phyloP scores from a whole-genome alignment of 1,139 yeast species.

The Hansenula sp. region DNA sequence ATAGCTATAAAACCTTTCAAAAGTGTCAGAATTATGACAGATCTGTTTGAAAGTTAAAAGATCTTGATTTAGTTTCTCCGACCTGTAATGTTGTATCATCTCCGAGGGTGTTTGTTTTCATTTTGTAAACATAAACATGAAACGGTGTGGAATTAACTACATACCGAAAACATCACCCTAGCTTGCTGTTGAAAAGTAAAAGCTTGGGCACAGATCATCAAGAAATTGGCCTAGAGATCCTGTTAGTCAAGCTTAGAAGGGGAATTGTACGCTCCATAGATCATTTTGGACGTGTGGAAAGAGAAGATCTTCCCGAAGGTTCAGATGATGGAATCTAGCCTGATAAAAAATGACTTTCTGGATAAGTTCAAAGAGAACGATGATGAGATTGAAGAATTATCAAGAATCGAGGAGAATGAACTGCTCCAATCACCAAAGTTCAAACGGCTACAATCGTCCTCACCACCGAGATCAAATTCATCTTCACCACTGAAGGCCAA shows the following conservation, averaged over 20 bases:
- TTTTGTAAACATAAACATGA: conserved; percentile 2
- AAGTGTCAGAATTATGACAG: too few relatives aligned
- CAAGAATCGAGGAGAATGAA: conserved; percentile 20
- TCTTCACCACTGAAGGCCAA: conserved; percentile 17
- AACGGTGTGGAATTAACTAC: background rate
- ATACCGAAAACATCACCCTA: background rate
- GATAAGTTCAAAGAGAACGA: conserved; percentile 21
- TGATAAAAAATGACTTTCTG: conserved; percentile 17
- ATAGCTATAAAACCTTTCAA: too few relatives aligned
- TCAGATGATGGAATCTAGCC: conserved; percentile 6
- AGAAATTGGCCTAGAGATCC: background rate
- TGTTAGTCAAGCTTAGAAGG: too few relatives aligned
- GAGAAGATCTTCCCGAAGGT: background rate
- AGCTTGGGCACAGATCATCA: background rate
- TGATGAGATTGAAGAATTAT: conserved; percentile 16
- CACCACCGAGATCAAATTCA: conserved; percentile 20
- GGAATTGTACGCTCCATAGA: too few relatives aligned
- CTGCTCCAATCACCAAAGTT: conserved; percentile 23
- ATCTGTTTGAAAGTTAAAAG: too few relatives aligned
- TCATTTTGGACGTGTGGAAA: too few relatives aligned
- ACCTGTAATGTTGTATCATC: background rate
- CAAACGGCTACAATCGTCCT: conserved; percentile 20
- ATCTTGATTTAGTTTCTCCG: background rate
- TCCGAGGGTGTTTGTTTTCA: conserved; percentile 3
- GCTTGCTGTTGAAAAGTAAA: background rate